Percentiles rank a stretch among this genome's conserved stretches.
Conservation (phyloP, 768 basidiomycete genomes). For the Leccinum fibrillosum region DNA sequence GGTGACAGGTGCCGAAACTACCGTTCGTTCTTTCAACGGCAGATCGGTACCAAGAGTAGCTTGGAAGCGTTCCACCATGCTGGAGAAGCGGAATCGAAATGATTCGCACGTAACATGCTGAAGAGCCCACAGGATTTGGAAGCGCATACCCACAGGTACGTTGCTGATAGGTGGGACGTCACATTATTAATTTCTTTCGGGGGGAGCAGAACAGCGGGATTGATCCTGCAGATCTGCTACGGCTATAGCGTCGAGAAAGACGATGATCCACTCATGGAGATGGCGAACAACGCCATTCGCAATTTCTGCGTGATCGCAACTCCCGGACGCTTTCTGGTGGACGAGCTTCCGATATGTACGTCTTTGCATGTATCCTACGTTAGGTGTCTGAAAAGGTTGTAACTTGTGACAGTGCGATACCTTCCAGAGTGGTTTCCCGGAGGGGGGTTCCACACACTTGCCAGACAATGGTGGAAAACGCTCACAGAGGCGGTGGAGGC, state of each 20-base stretch:
- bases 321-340: slow-evolving; percentile 12
- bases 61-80: slow-evolving; percentile 1
- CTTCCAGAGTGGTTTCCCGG: slow-evolving; percentile 24
- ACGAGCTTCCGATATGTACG: slow-evolving; percentile 10
- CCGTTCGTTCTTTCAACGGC: background rate
- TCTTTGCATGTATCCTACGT: background rate
- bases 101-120: slow-evolving; percentile 3
- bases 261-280: slow-evolving; percentile 32
- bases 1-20: background rate
- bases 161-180: background rate
- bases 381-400: background rate
- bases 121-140: background rate
- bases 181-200: background rate
- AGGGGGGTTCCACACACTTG: slow-evolving; percentile 13
- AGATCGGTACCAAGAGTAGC: slow-evolving; percentile 8
- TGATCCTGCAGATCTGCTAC: slow-evolving; percentile 33
- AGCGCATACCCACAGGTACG: slow-evolving; percentile 8
- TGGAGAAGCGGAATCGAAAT: slow-evolving; percentile 4
- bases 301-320: slow-evolving; percentile 5
- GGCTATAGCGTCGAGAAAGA: slow-evolving; percentile 32
- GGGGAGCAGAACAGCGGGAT: slow-evolving; percentile 32
- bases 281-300: slow-evolving; percentile 23
- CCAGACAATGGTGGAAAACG: slow-evolving; percentile 3
- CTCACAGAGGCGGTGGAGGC: background rate
- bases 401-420: slow-evolving; percentile 5